phyloP scores from a whole-genome alignment of 148 eudicot species.

The Chenopodium berlandieri region DNA sequence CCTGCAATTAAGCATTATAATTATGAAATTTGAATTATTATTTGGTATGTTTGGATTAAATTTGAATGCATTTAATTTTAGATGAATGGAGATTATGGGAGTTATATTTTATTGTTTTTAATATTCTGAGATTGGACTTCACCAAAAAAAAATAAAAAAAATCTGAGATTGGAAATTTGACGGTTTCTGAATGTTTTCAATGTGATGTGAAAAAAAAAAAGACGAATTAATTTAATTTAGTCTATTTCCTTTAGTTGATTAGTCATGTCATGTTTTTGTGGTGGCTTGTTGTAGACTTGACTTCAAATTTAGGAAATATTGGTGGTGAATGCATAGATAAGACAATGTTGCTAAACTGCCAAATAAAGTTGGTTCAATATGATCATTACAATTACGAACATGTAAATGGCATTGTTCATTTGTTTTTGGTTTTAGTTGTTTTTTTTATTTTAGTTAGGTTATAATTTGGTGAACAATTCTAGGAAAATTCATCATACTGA shows the following conservation, averaged over 20 bases:
- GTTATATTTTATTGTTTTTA: background rate
- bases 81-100: background rate
- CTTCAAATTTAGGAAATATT: background rate
- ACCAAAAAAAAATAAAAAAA: too few species aligned
- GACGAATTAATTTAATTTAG: background rate
- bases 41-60: background rate
- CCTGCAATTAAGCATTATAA: background rate
- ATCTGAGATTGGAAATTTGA: background rate
- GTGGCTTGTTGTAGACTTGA: background rate
- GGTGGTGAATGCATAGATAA: background rate
- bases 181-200: background rate
- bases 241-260: background rate
- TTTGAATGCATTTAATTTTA: background rate
- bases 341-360: too few species aligned
- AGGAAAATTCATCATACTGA: too few species aligned
- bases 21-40: too few species aligned
- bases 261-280: background rate
- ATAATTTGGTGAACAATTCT: background rate
- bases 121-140: too few species aligned
- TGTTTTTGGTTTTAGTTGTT: too few species aligned
- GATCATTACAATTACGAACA: background rate
- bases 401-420: background rate
- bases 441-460: background rate
- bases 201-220: background rate
- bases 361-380: background rate